Evolutionary conservation across 495 filamentous ascomycete genomes (phyloP).

Genomic region (Sphaerosporella brunnea): DNA sequence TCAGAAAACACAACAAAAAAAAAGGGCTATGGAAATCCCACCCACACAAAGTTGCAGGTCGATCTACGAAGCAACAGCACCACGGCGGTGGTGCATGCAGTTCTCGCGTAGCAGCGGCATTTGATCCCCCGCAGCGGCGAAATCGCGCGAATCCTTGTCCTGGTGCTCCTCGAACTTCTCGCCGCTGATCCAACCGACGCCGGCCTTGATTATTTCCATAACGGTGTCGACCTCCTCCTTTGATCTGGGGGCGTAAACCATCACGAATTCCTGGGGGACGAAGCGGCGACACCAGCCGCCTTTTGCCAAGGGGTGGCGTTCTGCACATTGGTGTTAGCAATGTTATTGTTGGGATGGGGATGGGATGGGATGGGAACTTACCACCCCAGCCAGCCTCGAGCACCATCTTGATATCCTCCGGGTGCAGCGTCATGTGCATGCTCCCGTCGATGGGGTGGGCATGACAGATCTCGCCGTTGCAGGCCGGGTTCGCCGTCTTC

Average conservation of each 20-base stretch:
- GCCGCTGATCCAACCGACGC: conserved; percentile 46
- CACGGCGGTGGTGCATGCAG: background rate
- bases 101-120: background rate
- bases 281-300: conserved; percentile 37
- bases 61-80: background rate
- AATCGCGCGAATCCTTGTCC: background rate
- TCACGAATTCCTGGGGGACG: conserved; percentile 49
- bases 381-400: conserved; percentile 67
- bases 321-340: conserved; percentile 14
- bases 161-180: conserved; percentile 8
- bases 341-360: background rate
- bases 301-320: conserved; percentile 66
- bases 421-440: conserved; percentile 60
- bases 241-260: conserved; percentile 69
- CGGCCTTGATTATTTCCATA: conserved; percentile 53
- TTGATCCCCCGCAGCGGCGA: background rate
- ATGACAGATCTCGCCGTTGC: conserved; percentile 63
- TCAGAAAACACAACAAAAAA: background rate
- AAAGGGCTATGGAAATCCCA: background rate
- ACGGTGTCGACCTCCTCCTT: conserved; percentile 50
- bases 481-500: conserved; percentile 41
- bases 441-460: conserved; percentile 57
- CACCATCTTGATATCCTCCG: conserved; percentile 57
- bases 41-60: too few relatives aligned
- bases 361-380: conserved; percentile 12